phyloP scores from a whole-genome alignment of 2,329 filamentous ascomycete species.

The Colletotrichum sidae region DNA sequence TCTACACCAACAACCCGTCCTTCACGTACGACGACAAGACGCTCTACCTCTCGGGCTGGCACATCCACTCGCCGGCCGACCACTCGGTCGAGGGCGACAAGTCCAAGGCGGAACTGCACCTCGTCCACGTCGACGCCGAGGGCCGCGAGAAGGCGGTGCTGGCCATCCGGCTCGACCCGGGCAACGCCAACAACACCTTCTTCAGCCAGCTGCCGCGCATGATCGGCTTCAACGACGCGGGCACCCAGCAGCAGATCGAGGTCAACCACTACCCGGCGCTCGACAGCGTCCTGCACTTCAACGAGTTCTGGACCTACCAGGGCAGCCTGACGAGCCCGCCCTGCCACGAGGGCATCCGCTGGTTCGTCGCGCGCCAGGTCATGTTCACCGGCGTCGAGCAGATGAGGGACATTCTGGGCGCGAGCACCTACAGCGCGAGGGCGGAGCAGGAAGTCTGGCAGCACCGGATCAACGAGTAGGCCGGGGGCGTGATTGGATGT shows the following conservation, averaged over 20 bases:
- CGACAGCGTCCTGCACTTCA: conserved; percentile 50
- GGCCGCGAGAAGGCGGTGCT: conserved; percentile 58
- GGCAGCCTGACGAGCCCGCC: conserved; percentile 60
- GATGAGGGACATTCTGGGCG: conserved; percentile 58
- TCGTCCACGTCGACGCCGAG: conserved; percentile 57
- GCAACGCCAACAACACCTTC: conserved; percentile 51
- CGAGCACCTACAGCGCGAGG: conserved; percentile 57
- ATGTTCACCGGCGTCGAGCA: conserved; percentile 57
- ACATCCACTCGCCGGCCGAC: conserved; percentile 63
- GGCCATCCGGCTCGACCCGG: conserved; percentile 58
- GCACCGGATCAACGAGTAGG: conserved; percentile 56
- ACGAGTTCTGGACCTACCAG: conserved; percentile 61
- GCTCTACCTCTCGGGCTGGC: conserved; percentile 61
- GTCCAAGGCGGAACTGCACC: conserved; percentile 59
- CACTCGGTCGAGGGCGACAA: conserved; percentile 57
- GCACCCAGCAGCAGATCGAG: conserved; percentile 17
- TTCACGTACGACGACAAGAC: conserved; percentile 59
- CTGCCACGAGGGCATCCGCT: conserved; percentile 58
- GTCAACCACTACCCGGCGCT: conserved; percentile 50
- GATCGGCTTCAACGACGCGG: conserved; percentile 51
- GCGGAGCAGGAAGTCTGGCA: conserved; percentile 59
- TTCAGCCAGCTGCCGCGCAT: conserved; percentile 54
- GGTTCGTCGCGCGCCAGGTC: conserved; percentile 45
- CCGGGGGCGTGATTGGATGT: not conserved
- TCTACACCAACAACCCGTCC: conserved; percentile 52